Percentiles rank a stretch among this genome's conserved stretches.
phyloP scores from a whole-genome alignment of 1,139 yeast species.

The Kodamaea derodonti region DNA sequence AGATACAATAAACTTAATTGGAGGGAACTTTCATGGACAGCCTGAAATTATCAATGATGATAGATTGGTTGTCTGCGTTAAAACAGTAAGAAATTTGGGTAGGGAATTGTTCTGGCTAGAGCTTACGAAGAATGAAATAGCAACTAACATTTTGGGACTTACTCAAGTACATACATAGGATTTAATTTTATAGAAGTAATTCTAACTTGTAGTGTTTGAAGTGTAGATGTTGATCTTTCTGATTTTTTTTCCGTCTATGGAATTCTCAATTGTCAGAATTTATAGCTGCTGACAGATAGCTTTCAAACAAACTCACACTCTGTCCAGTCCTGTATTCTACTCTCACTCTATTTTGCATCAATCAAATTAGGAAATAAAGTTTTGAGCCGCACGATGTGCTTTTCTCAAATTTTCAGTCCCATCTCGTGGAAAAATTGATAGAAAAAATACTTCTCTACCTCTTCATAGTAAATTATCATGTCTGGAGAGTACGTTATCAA shows the following conservation, averaged over 20 bases:
- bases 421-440: constrained; percentile 1
- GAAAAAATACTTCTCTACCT: constrained; percentile 5
- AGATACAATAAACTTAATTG: constrained; percentile 59
- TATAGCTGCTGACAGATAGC: too few relatives aligned
- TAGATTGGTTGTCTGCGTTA: constrained; percentile 50
- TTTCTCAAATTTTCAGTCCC: constrained; percentile 2
- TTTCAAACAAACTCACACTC: neutral
- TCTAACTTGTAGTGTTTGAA: neutral
- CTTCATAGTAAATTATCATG: constrained; percentile 27
- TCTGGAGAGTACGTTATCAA: constrained; percentile 73
- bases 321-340: neutral
- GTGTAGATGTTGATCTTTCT: too few relatives aligned
- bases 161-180: too few relatives aligned
- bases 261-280: too few relatives aligned
- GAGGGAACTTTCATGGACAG: constrained; percentile 43
- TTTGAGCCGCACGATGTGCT: constrained; percentile 22
- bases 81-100: constrained; percentile 60
- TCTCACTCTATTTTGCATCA: neutral
- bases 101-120: constrained; percentile 69
- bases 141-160: constrained; percentile 13
- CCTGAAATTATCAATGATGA: constrained; percentile 34
- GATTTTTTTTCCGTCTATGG: too few relatives aligned
- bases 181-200: neutral
- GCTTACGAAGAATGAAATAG: constrained; percentile 32
- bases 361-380: constrained; percentile 6